Base-by-base conservation (phyloP, 148 eudicot genomes). In the Selenicereus undatus region DNA sequence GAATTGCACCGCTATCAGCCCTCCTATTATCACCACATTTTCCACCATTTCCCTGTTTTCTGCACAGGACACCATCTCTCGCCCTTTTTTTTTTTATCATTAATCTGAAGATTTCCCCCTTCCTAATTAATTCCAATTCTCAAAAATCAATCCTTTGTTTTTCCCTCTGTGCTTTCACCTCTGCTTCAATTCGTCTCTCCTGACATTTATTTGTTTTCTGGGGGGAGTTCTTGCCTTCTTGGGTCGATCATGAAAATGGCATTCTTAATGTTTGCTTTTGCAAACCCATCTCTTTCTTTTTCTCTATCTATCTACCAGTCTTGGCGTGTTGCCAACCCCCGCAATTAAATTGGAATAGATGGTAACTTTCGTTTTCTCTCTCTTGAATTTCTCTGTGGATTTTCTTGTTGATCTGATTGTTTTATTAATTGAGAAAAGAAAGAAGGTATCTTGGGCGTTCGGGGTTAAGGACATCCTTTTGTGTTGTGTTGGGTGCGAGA, bases 1-100 rank as follows among this genome's bases (percentile, higher is more conserved):
- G 77, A 93, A 81, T 78, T 93, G 97, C 74, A 89, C 87, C 24
- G 36, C 86, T 27, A 91, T 83, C 79, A 90, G 83, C 20, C 97
- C 97, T n/a, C 77, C 84, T 58, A 93, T 76, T 54, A 91, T 78
- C 60, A 72, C 81, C 54, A 88, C 12, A 52, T 93, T 86, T 78
- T 91, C 94, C 18, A 87, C 36, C 80, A 80, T 45, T 20, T 76
- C 80, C 68, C 65, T 81, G 70, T 86, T 89, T n/a, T 22, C 35
- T 66, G 71, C 7, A 27, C 35, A 27, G 22, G 27, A 66, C 71
- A 66, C 71, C 71, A 66, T 66, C 35, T 66, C 26, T 27, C 5
- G 21, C 52, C 12, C 12, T 10, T 56, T 56, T 54, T 32, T 32
- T 32, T 32, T 17, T 17, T 21, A 10, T n/a, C 13, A 5, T 24